These are phyloP conservation scores for Boletus patriciae DNA, from an alignment of 768 basidiomycete genomes.

Conservation along the genomic window DNA sequence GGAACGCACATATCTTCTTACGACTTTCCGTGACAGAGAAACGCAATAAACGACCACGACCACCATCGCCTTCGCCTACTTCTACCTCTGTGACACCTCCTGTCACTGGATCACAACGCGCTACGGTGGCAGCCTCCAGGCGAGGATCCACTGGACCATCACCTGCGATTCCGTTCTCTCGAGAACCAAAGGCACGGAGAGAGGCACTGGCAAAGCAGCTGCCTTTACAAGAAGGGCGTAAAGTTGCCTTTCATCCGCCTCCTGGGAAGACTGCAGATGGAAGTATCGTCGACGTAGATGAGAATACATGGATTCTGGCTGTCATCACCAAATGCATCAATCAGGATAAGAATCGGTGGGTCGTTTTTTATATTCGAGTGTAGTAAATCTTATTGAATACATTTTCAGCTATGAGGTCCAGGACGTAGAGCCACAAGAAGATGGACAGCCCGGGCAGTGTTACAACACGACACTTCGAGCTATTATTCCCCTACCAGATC, in stretches of 20 bases:
- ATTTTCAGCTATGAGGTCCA: conserved; percentile 74
- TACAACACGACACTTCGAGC: conserved; percentile 70
- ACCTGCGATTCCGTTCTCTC: conserved; percentile 49
- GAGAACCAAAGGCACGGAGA: conserved; percentile 66
- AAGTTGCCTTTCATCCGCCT: conserved; percentile 79
- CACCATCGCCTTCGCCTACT: conserved; percentile 64
- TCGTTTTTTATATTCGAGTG: not conserved
- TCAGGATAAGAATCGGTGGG: conserved; percentile 68
- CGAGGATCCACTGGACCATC: conserved; percentile 62
- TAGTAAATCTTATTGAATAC: not conserved
- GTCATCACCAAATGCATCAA: conserved; percentile 69
- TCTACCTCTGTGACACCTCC: conserved; percentile 41
- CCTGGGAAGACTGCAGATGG: conserved; percentile 50
- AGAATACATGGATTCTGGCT: conserved; percentile 74
- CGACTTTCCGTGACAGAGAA: conserved; percentile 49
- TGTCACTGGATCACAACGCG: conserved; percentile 20
- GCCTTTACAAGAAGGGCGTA: conserved; percentile 70
- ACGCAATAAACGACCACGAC: conserved; percentile 73
- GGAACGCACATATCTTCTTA: not conserved
- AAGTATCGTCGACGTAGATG: conserved; percentile 51
- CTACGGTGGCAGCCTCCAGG: conserved; percentile 20
- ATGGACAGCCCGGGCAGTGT: conserved; percentile 66
- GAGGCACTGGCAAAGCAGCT: conserved; percentile 62
- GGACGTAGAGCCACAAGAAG: conserved; percentile 81
- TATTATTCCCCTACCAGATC: conserved; percentile 81